Conservation (phyloP, 192 early-diverging fungal genomes). For the Dissophora globulifera region DNA sequence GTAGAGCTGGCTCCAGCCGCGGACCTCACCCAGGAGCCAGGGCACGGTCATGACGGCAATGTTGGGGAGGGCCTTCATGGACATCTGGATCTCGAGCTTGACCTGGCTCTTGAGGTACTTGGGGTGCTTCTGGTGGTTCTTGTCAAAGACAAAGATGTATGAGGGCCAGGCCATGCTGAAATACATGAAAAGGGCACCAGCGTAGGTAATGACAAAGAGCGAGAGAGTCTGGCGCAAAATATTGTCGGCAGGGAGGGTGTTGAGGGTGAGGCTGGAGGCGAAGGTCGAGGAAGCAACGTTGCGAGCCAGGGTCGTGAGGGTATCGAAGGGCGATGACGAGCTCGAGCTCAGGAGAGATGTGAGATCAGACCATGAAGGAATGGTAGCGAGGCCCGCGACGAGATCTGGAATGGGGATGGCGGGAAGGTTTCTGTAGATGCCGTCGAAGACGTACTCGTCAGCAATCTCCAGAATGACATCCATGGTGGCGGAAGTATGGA, state of each 20-base stretch:
- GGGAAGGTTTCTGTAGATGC: conserved; percentile 61
- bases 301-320: conserved; percentile 33
- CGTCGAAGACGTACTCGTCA: conserved; percentile 74
- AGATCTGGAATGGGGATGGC: conserved; percentile 58
- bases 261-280: conserved; percentile 40
- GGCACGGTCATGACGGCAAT: conserved; percentile 88
- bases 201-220: conserved; percentile 74
- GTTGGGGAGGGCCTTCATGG: conserved; percentile 80
- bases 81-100: conserved; percentile 84
- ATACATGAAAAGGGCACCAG: conserved; percentile 86
- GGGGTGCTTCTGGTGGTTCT: conserved; percentile 90
- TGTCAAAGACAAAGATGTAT: conserved; percentile 90
- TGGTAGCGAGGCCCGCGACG: conserved; percentile 47
- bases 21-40: conserved; percentile 91
- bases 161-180: conserved; percentile 78
- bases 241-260: conserved; percentile 64
- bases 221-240: conserved; percentile 78
- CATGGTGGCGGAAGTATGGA: conserved; percentile 56
- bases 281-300: conserved; percentile 44
- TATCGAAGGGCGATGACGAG: conserved; percentile 47
- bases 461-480: conserved; percentile 70
- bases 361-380: conserved; percentile 25
- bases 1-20: conserved; percentile 90
- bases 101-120: conserved; percentile 94
- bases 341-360: conserved; percentile 10